Evolutionary conservation across 2,329 filamentous ascomycete genomes (phyloP).

Genomic region (Davidsoniella eucalypti): DNA sequence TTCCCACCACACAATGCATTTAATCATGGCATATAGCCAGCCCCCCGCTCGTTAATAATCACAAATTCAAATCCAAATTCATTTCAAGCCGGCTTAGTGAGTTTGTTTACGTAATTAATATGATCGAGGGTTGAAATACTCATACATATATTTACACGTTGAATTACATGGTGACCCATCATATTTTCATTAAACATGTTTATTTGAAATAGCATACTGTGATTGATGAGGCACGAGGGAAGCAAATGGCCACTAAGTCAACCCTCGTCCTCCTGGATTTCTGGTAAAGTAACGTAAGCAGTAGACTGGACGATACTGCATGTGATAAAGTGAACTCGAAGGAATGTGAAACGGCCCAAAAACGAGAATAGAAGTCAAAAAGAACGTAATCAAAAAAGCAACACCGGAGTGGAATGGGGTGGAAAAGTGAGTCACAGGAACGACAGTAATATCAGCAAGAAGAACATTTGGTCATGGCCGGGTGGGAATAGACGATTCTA

Average conservation of each 20-base stretch:
- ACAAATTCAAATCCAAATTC: no score
- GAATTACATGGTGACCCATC: no score
- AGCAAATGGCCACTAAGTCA: no score
- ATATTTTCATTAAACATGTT: no score
- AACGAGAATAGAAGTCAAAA: neutral
- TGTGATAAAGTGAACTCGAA: neutral
- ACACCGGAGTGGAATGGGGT: slow-evolving; percentile 9
- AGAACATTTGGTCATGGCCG: neutral
- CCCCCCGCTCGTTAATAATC: no score
- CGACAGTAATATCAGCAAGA: neutral
- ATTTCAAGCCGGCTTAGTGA: neutral
- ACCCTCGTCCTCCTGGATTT: no score
- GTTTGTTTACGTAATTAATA: neutral
- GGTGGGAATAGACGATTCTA: neutral
- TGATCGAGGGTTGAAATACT: neutral
- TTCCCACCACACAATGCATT: no score
- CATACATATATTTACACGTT: neutral
- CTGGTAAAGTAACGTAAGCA: neutral
- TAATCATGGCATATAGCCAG: no score
- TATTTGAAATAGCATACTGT: no score
- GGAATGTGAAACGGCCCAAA: neutral
- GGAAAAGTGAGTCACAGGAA: slow-evolving; percentile 1
- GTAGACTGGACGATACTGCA: slow-evolving; percentile 1
- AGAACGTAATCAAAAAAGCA: neutral
- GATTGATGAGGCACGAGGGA: no score